Base-by-base conservation (phyloP, 805 yeast genomes). In the Metschnikowia cubensis region DNA sequence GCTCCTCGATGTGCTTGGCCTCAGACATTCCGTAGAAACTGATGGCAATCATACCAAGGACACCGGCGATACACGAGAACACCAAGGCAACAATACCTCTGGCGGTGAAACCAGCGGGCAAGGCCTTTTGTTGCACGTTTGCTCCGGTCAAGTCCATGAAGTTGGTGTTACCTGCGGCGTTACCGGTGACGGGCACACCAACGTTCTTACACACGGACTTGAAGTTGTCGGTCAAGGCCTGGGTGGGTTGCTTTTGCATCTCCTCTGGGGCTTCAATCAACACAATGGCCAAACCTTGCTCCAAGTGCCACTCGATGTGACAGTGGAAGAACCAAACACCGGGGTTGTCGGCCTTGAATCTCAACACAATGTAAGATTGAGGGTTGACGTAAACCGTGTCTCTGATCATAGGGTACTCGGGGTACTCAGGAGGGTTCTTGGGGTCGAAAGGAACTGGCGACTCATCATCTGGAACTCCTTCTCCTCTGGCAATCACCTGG, bases 281-380 rank as follows among this genome's bases (percentile, higher is more conserved):
- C 10, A 77, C 75, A 49, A 90, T 60, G 11, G 96, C 96, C 61
- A 92, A 79, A 63, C 99, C 99, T 75, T 94, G 98, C 63, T 84
- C 79, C 76, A 92, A 80, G 74, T 94, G 99, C 99, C 99, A 92
- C 68, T 94, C 98, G 63, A 94, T 87, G 68, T 92, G 99, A 72
- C 99, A 92, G 74, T 92, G 99, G 95, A 94, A 94, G 69, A 84
- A 81, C 99, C 98, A 92, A 40, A 91, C 91, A 75, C 99, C 99
- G 32, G 98, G 99, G 69, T 94, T 94, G 66, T 87, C 84, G 48
- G 98, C 96, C 63, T 80, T 81, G 77, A 90, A 92, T 66, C 98
- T 81, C 55, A 92, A 64, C 32, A 89, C 91, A 62, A 90, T 79
- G 73, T 88, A 84, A 1, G 97, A 90, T 64, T 87, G 87, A 25